Evolutionary conservation across 2,329 filamentous ascomycete genomes (phyloP).

Genomic region (Ceratocystis lukuohia): DNA sequence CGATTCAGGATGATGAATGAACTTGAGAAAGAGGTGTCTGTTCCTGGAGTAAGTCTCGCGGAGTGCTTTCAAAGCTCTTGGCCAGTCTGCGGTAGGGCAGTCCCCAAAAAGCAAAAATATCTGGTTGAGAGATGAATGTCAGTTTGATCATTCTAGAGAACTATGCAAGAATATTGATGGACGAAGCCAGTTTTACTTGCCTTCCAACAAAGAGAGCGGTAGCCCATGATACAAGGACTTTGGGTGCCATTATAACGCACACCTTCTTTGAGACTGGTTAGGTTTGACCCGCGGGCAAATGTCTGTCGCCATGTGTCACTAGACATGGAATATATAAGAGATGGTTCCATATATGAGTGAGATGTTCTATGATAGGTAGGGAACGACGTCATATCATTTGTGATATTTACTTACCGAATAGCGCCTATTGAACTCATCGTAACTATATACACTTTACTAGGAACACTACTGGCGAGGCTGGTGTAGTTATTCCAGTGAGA

Average conservation of each 20-base stretch:
- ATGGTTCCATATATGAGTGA: background rate
- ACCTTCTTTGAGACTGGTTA: constrained; percentile 50
- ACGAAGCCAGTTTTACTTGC: constrained; percentile 29
- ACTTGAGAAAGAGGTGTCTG: constrained; percentile 62
- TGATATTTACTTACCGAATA: background rate
- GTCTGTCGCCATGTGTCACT: constrained; percentile 51
- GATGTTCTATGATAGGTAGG: background rate
- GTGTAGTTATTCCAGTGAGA: background rate
- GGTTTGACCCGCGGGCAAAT: constrained; percentile 41
- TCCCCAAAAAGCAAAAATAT: constrained; percentile 68
- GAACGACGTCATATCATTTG: background rate
- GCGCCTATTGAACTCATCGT: constrained; percentile 4
- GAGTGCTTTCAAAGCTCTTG: constrained; percentile 49
- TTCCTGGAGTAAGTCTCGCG: constrained; percentile 62
- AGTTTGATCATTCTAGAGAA: background rate
- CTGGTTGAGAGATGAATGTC: constrained; percentile 31
- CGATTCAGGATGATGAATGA: constrained; percentile 72
- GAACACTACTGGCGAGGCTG: too few species aligned
- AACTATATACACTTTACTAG: background rate
- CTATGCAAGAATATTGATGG: background rate
- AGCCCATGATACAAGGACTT: constrained; percentile 55
- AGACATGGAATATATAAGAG: background rate
- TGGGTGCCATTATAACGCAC: constrained; percentile 45
- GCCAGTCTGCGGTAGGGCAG: constrained; percentile 53
- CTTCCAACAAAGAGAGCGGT: constrained; percentile 90